Percentiles rank a stretch among this genome's conserved stretches.
Evolutionary conservation across 176 grass and related monocot genomes (phyloP).

Genomic region (Calamus simplicifolius): DNA sequence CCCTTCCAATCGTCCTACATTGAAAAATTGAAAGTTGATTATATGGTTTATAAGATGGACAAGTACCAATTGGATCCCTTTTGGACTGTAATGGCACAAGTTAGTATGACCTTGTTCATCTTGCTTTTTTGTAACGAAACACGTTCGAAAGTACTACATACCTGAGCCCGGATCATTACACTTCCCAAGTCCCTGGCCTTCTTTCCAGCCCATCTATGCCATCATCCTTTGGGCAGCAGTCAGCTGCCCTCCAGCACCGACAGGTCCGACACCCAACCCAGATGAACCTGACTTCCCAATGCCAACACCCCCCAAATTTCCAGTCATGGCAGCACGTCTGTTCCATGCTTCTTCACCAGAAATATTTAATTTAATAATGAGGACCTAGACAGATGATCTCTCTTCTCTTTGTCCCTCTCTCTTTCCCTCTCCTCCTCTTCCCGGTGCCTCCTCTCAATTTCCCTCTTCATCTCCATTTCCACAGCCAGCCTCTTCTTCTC

Average conservation of each 20-base stretch:
- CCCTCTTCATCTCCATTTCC: slow-evolving; percentile 66
- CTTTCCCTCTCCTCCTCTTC: slow-evolving; percentile 70
- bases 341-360: slow-evolving; percentile 95
- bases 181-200: slow-evolving; percentile 94
- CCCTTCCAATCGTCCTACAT: too few relatives aligned
- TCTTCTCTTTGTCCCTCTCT: slow-evolving; percentile 42
- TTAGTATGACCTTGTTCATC: too few relatives aligned
- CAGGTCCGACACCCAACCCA: slow-evolving; percentile 44
- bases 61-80: too few relatives aligned
- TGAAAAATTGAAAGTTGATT: too few relatives aligned
- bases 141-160: too few relatives aligned
- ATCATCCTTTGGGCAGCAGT: slow-evolving; percentile 98
- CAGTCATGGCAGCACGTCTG: slow-evolving; percentile 73
- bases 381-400: slow-evolving; percentile 37
- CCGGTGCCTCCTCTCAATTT: slow-evolving; percentile 51
- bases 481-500: slow-evolving; percentile 74
- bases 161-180: too few relatives aligned
- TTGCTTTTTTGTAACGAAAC: too few relatives aligned
- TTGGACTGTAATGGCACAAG: too few relatives aligned
- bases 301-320: slow-evolving; percentile 8
- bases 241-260: slow-evolving; percentile 63
- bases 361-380: slow-evolving; percentile 57
- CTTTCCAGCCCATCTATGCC: slow-evolving; percentile 99
- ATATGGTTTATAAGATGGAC: too few relatives aligned
- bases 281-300: slow-evolving; percentile 48